These are phyloP conservation scores for Sarocladium oryzae DNA, from an alignment of 2,329 filamentous ascomycete species.

Conservation along the genomic window DNA sequence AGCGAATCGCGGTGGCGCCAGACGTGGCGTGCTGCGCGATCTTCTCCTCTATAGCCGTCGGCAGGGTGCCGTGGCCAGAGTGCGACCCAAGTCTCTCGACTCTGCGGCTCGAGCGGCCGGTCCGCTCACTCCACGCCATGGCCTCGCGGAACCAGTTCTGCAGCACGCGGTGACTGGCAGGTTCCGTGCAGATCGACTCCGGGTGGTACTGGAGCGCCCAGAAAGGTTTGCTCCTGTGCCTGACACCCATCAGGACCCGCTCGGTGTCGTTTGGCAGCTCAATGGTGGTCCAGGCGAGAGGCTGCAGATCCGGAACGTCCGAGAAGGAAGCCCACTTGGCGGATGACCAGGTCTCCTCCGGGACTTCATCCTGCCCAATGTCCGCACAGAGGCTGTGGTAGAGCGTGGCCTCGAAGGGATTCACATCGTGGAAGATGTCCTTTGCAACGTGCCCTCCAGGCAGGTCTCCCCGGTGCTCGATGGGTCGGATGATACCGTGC, in stretches of 20 bases:
- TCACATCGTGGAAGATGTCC: constrained; percentile 61
- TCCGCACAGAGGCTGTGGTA: constrained; percentile 63
- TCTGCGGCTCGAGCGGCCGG: constrained; percentile 12
- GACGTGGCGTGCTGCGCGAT: background rate
- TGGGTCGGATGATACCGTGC: constrained; percentile 71
- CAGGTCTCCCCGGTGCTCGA: constrained; percentile 46
- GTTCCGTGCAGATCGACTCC: constrained; percentile 78
- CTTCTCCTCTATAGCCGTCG: background rate
- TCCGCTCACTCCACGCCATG: constrained; percentile 48
- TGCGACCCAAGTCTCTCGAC: background rate
- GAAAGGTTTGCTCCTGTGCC: constrained; percentile 62
- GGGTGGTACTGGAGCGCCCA: constrained; percentile 91
- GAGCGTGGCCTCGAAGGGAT: constrained; percentile 61
- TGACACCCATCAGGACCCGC: constrained; percentile 69
- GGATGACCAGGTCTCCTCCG: constrained; percentile 29
- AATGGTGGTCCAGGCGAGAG: constrained; percentile 55
- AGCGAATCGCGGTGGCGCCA: background rate
- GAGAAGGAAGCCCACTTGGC: constrained; percentile 6
- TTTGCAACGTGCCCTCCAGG: background rate
- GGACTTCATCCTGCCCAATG: constrained; percentile 40
- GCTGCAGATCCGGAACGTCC: constrained; percentile 36
- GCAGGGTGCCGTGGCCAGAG: background rate
- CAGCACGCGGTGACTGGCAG: constrained; percentile 57
- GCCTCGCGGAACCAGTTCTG: constrained; percentile 69
- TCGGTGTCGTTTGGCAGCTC: constrained; percentile 29